These are phyloP conservation scores for Magnolia officinalis DNA, from an alignment of 164 flowering plant species.

Conservation along the genomic window DNA sequence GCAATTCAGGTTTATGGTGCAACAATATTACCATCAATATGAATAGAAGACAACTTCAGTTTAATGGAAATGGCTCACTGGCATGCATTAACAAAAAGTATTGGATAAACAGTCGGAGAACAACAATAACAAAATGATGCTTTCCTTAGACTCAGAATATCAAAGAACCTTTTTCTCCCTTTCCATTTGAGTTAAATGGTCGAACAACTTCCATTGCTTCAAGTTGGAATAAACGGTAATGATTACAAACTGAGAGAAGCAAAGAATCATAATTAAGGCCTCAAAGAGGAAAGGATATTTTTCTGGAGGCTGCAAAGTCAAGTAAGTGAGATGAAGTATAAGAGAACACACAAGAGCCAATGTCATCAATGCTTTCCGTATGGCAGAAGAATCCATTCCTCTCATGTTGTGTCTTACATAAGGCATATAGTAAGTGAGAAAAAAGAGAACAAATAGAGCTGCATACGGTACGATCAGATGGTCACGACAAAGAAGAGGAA, in stretches of 20 bases:
- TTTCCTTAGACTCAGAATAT: slow-evolving; percentile 1
- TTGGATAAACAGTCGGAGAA: not conserved
- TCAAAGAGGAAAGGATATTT: slow-evolving; percentile 84
- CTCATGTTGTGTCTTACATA: slow-evolving; percentile 23
- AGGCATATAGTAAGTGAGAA: slow-evolving; percentile 46
- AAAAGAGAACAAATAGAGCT: slow-evolving; percentile 49
- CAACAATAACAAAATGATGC: not conserved
- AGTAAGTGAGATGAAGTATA: slow-evolving; percentile 58
- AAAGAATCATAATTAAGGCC: slow-evolving; percentile 76
- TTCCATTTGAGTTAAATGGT: slow-evolving; percentile 6
- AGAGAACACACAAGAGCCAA: slow-evolving; percentile 38
- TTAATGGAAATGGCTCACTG: not conserved
- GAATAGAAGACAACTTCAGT: not conserved
- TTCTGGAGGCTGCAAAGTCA: slow-evolving; percentile 55
- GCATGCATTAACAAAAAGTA: not conserved
- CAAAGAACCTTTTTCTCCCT: slow-evolving; percentile 23
- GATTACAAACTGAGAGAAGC: slow-evolving; percentile 61
- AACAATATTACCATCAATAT: not conserved
- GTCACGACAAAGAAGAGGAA: slow-evolving; percentile 85
- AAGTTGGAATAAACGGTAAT: slow-evolving; percentile 48
- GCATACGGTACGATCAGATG: slow-evolving; percentile 58
- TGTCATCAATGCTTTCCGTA: slow-evolving; percentile 17
- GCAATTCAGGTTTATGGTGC: not conserved
- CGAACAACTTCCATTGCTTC: slow-evolving; percentile 53
- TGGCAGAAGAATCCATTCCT: slow-evolving; percentile 6